phyloP scores from a whole-genome alignment of 371 early-diverging fungal species.

The Capillidium rhysosporum region DNA sequence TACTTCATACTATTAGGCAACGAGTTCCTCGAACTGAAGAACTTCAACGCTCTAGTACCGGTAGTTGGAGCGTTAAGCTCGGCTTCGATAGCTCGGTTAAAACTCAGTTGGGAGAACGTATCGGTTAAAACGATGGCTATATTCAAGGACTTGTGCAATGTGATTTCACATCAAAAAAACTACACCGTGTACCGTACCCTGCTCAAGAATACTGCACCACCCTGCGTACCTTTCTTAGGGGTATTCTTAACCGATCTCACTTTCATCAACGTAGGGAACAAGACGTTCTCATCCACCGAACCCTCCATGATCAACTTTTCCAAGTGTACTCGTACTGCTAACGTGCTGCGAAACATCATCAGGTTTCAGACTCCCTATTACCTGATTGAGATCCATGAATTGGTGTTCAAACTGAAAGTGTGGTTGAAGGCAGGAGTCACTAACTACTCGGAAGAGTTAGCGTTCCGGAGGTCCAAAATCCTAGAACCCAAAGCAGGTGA shows the following conservation, averaged over 20 bases:
- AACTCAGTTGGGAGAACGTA: constrained; percentile 46
- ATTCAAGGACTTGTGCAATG: constrained; percentile 28
- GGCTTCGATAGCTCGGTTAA: constrained; percentile 47
- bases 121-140: constrained; percentile 26
- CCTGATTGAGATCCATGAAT: constrained; percentile 28
- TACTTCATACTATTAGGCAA: constrained; percentile 36
- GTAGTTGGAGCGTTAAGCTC: constrained; percentile 55
- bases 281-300: constrained; percentile 15
- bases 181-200: constrained; percentile 51
- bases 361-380: constrained; percentile 58
- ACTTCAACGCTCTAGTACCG: constrained; percentile 63
- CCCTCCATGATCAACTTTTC: constrained; percentile 45
- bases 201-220: constrained; percentile 35
- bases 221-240: constrained; percentile 65
- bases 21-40: constrained; percentile 28
- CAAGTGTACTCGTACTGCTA: constrained; percentile 43
- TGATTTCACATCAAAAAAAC: constrained; percentile 45
- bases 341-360: constrained; percentile 48
- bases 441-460: too few relatives aligned
- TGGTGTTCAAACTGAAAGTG: too few relatives aligned
- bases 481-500: too few relatives aligned
- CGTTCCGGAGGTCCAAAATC: too few relatives aligned
- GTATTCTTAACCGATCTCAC: constrained; percentile 75
- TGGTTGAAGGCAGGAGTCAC: too few relatives aligned
- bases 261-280: constrained; percentile 55